These are phyloP conservation scores for Syncephalastrum contaminatum DNA, from an alignment of 371 early-diverging fungal species.

Conservation along the genomic window DNA sequence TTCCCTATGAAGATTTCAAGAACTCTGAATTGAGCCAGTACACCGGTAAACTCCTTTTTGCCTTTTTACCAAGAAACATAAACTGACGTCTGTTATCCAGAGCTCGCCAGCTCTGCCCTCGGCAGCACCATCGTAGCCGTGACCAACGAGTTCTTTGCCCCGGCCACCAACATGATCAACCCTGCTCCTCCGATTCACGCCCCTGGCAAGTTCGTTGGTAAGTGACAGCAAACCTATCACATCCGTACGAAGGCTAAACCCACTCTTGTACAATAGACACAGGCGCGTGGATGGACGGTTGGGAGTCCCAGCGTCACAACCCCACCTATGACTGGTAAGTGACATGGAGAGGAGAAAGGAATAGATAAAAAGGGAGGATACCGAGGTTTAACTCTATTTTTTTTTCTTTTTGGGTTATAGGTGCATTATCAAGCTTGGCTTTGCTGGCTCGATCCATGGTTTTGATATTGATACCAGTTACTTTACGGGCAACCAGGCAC, in stretches of 20 bases:
- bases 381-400: conserved; percentile 1
- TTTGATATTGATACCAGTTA: conserved; percentile 87
- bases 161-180: conserved; percentile 76
- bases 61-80: background rate
- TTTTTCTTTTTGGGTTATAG: conserved; percentile 12
- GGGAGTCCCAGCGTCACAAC: conserved; percentile 91
- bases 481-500: conserved; percentile 89
- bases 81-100: conserved; percentile 30
- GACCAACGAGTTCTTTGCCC: conserved; percentile 89
- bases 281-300: conserved; percentile 86
- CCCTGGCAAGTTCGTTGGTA: conserved; percentile 59
- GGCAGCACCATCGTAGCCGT: conserved; percentile 75
- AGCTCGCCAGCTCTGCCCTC: conserved; percentile 72
- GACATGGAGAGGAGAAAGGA: background rate
- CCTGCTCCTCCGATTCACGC: conserved; percentile 69
- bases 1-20: conserved; percentile 25
- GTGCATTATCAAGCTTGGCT: conserved; percentile 83
- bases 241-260: background rate
- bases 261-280: conserved; percentile 32
- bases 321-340: conserved; percentile 72
- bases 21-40: conserved; percentile 26
- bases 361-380: background rate
- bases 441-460: conserved; percentile 78
- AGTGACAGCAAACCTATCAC: conserved; percentile 4
- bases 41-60: conserved; percentile 22